Evolutionary conservation across 129 eudicot genomes (phyloP).

Genomic region (Helichrysum umbraculigerum): DNA sequence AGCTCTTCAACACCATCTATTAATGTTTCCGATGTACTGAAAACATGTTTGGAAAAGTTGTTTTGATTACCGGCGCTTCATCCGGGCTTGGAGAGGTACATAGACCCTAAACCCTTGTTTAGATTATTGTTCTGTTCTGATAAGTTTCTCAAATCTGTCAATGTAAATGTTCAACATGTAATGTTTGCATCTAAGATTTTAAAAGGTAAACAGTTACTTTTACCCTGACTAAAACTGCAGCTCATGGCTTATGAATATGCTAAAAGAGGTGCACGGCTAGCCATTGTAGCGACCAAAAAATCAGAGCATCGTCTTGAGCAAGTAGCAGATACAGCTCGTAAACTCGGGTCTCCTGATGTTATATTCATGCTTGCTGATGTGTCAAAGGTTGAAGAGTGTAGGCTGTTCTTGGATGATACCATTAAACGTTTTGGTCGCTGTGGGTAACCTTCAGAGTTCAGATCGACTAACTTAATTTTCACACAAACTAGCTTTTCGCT

Average conservation of each 20-base stretch:
- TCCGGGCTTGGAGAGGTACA: too few relatives aligned
- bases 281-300: constrained; percentile 35
- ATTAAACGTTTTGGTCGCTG: constrained; percentile 35
- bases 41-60: constrained; percentile 30
- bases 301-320: constrained; percentile 28
- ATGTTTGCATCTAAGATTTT: too few relatives aligned
- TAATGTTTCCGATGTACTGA: constrained; percentile 25
- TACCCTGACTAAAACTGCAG: too few relatives aligned
- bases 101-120: too few relatives aligned
- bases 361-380: constrained; percentile 41
- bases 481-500: too few relatives aligned
- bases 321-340: constrained; percentile 37
- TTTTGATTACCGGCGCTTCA: too few relatives aligned
- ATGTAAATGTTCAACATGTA: too few relatives aligned
- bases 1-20: constrained; percentile 16
- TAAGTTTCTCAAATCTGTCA: too few relatives aligned
- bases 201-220: too few relatives aligned
- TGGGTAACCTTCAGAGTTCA: constrained; percentile 25
- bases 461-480: too few relatives aligned
- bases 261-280: constrained; percentile 37
- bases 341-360: constrained; percentile 44
- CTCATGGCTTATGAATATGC: constrained; percentile 48
- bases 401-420: constrained; percentile 34
- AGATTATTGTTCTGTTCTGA: too few relatives aligned
- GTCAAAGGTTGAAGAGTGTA: constrained; percentile 37